Evolutionary conservation across 177 flowering plant species (phyloP).

Genomic region (Vitis hybrid): DNA sequence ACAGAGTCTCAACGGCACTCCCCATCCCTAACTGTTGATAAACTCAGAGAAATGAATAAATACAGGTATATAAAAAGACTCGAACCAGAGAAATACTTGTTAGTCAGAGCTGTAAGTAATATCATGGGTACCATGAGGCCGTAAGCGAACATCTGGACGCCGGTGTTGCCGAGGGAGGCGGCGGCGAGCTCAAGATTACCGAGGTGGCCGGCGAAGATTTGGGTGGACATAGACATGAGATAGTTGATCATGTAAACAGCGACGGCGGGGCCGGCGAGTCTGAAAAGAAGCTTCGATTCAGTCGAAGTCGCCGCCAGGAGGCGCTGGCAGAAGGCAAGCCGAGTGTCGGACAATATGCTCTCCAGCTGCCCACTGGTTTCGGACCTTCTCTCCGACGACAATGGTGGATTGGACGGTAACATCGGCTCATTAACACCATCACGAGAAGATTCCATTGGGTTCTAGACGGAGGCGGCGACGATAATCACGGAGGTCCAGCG

Average conservation of each 20-base stretch:
- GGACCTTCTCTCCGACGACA: too few relatives aligned
- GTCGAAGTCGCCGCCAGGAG: constrained; percentile 23
- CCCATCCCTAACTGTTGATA: constrained; percentile 64
- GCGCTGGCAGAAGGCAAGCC: constrained; percentile 10
- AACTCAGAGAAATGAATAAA: not conserved
- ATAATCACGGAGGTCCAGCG: too few relatives aligned
- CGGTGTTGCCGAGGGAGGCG: constrained; percentile 40
- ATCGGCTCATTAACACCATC: too few relatives aligned
- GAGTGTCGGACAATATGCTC: constrained; percentile 9
- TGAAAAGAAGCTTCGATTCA: constrained; percentile 31
- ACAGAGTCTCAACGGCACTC: constrained; percentile 67
- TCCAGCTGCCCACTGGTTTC: constrained; percentile 8
- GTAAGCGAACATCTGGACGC: constrained; percentile 34
- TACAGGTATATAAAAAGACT: not conserved
- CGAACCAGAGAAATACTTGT: not conserved
- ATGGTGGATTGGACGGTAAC: too few relatives aligned
- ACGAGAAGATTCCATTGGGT: too few relatives aligned
- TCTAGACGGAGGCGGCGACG: too few relatives aligned
- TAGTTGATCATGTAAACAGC: constrained; percentile 40
- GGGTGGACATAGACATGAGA: constrained; percentile 39
- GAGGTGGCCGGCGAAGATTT: constrained; percentile 37
- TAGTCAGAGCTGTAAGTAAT: too few relatives aligned
- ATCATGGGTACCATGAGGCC: constrained; percentile 32
- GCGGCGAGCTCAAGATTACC: constrained; percentile 50
- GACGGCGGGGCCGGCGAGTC: constrained; percentile 43